These are phyloP conservation scores for Xylaria sp. DNA, from an alignment of 2,329 filamentous ascomycete genomes.

Conservation along the genomic window DNA sequence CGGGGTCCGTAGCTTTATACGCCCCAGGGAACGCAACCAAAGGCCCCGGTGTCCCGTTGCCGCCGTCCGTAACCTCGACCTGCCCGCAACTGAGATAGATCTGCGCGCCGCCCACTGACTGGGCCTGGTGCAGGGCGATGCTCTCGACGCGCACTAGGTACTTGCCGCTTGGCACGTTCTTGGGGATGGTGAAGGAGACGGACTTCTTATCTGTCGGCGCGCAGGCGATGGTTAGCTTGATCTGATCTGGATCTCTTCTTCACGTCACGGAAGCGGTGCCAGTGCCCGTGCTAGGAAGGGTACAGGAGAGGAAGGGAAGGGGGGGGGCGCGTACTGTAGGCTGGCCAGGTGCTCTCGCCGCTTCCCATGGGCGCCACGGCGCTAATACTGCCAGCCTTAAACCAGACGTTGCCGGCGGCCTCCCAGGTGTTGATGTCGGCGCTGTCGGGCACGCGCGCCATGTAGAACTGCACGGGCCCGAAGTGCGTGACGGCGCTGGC, in stretches of 20 bases:
- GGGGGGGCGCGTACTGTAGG: conserved; percentile 31
- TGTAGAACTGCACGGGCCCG: conserved; percentile 44
- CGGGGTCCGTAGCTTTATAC: conserved; percentile 40
- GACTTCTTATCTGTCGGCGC: conserved; percentile 31
- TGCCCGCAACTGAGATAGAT: conserved; percentile 49
- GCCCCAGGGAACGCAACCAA: conserved; percentile 43
- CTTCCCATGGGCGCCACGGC: conserved; percentile 33
- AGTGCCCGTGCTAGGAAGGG: no score
- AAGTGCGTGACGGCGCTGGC: conserved; percentile 39
- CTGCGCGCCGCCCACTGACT: conserved; percentile 44
- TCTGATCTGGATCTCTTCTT: background rate
- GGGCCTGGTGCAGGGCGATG: conserved; percentile 47
- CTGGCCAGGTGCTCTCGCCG: conserved; percentile 35
- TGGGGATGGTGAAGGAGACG: conserved; percentile 43
- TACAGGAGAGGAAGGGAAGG: background rate
- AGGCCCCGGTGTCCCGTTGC: conserved; percentile 41
- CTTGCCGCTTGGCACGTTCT: conserved; percentile 41
- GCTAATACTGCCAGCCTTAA: conserved; percentile 40
- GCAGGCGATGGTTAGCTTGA: background rate
- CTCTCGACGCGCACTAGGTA: conserved; percentile 48
- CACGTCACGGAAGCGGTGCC: no score
- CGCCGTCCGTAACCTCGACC: conserved; percentile 46
- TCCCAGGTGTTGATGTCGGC: conserved; percentile 43
- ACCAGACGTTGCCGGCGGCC: conserved; percentile 42
- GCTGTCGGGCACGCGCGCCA: conserved; percentile 40